phyloP scores from a whole-genome alignment of 2,329 filamentous ascomycete species.

The Beauveria asiatica region DNA sequence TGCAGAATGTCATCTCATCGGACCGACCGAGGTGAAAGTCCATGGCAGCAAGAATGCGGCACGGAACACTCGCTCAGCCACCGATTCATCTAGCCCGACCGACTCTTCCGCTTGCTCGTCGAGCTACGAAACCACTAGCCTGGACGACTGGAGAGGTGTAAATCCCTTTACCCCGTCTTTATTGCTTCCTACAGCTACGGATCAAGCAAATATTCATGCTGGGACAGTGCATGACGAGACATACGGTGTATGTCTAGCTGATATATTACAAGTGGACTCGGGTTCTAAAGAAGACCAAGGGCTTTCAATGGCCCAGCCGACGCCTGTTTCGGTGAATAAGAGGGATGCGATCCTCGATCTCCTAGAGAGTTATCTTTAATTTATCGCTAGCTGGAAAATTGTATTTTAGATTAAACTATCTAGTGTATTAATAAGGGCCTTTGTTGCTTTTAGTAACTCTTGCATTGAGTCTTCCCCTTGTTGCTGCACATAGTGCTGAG shows the following conservation, averaged over 20 bases:
- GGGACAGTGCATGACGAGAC: neutral
- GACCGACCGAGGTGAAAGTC: neutral
- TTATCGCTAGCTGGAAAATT: neutral
- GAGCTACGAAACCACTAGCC: neutral
- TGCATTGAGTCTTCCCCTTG: neutral
- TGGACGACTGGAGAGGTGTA: neutral
- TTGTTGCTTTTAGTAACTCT: neutral
- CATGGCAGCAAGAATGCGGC: neutral
- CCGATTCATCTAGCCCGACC: neutral
- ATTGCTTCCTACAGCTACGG: neutral
- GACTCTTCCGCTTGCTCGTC: neutral
- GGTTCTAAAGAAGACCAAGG: neutral
- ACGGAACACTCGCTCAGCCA: neutral
- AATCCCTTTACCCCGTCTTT: neutral
- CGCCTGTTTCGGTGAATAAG: neutral
- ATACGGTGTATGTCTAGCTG: neutral
- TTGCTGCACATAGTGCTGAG: neutral
- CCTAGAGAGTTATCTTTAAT: neutral
- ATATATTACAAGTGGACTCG: neutral
- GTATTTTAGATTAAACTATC: neutral
- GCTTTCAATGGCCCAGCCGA: neutral
- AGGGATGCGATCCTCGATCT: neutral
- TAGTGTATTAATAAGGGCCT: neutral
- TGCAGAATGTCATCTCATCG: neutral
- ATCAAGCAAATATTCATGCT: neutral